phyloP scores from a whole-genome alignment of 805 yeast species.

The Kazachstania bromeliacearum region DNA sequence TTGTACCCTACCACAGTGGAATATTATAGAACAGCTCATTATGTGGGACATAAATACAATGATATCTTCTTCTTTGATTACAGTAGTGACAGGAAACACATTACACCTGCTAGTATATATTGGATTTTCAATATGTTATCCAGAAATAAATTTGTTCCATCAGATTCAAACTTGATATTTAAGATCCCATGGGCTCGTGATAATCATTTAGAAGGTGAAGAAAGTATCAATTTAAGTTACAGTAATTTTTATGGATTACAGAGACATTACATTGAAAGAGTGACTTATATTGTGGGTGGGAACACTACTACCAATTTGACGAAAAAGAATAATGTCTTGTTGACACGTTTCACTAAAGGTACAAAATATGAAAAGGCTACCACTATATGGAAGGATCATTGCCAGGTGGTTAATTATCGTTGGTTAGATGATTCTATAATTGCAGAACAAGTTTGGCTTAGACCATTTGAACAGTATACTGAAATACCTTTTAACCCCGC shows the following conservation, averaged over 20 bases:
- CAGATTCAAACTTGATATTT: constrained; percentile 43
- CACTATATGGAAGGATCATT: constrained; percentile 42
- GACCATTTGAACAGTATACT: too few relatives aligned
- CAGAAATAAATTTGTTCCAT: constrained; percentile 44
- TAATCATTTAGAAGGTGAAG: constrained; percentile 47
- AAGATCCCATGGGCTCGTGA: constrained; percentile 30
- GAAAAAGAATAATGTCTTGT: constrained; percentile 55
- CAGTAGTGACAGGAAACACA: too few relatives aligned
- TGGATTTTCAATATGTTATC: constrained; percentile 68
- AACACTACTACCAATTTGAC: constrained; percentile 55
- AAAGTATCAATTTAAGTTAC: constrained; percentile 50
- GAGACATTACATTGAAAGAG: constrained; percentile 53
- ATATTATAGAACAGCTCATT: too few relatives aligned
- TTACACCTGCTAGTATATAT: constrained; percentile 49
- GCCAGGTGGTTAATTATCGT: constrained; percentile 56
- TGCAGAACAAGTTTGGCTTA: neutral
- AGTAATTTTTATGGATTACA: constrained; percentile 84
- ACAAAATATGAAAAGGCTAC: constrained; percentile 66
- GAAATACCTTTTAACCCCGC: neutral
- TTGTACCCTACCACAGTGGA: too few relatives aligned
- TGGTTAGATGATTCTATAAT: constrained; percentile 58
- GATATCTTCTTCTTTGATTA: too few relatives aligned
- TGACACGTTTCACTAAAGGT: constrained; percentile 61
- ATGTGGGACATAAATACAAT: too few relatives aligned
- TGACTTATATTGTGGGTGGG: constrained; percentile 67